phyloP scores from a whole-genome alignment of 2,329 filamentous ascomycete species.

The Phialophora verrucosa region DNA sequence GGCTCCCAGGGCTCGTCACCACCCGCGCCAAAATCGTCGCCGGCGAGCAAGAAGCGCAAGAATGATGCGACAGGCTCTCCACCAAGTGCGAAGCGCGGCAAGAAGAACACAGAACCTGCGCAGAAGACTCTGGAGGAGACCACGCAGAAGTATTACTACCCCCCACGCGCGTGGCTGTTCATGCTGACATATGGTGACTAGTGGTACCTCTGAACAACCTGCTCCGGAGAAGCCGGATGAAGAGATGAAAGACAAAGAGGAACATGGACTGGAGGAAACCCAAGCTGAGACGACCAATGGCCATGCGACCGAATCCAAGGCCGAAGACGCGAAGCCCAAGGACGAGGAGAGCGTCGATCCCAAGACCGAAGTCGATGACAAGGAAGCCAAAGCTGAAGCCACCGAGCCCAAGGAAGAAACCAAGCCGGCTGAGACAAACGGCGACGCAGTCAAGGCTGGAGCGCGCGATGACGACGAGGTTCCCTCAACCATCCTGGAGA shows the following conservation, averaged over 20 bases:
- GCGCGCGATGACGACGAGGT: constrained; percentile 57
- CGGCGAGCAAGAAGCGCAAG: constrained; percentile 50
- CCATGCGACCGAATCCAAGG: constrained; percentile 35
- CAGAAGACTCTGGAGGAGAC: constrained; percentile 43
- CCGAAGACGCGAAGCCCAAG: constrained; percentile 39
- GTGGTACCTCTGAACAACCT: constrained; percentile 22
- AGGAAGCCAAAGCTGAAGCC: constrained; percentile 17
- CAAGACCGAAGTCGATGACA: constrained; percentile 25
- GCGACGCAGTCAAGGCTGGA: constrained; percentile 56
- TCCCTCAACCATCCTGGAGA: constrained; percentile 74
- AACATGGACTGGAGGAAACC: constrained; percentile 34
- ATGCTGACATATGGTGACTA: constrained; percentile 22
- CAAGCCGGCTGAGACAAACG: constrained; percentile 24
- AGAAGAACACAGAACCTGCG: constrained; percentile 41
- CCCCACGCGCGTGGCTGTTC: neutral
- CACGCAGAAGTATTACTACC: constrained; percentile 34
- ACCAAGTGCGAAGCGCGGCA: constrained; percentile 48
- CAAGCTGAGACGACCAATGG: constrained; percentile 16
- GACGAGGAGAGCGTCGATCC: constrained; percentile 30
- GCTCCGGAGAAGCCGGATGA: constrained; percentile 22
- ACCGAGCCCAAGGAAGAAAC: constrained; percentile 25
- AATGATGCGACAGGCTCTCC: constrained; percentile 36
- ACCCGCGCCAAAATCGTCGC: constrained; percentile 33
- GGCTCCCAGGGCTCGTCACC: constrained; percentile 41
- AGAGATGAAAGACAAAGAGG: constrained; percentile 18